phyloP scores from a whole-genome alignment of 2,329 filamentous ascomycete species.

The Pseudocercospora fijiensis region DNA sequence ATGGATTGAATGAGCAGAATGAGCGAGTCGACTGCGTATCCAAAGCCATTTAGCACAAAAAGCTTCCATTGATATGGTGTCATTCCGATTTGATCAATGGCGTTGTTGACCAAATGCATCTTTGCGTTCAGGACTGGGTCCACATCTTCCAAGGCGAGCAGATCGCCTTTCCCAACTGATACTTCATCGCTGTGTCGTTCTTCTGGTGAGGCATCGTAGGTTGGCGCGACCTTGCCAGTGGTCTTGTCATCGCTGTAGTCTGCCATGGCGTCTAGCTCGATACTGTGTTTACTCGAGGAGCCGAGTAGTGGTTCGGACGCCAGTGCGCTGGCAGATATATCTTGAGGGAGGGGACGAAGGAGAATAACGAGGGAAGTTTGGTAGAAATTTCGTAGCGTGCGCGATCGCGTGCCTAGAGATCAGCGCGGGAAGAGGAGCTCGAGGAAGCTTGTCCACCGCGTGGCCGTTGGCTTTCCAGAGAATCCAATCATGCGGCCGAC shows the following conservation, averaged over 20 bases:
- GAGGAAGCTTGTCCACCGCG: neutral
- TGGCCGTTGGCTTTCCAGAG: neutral
- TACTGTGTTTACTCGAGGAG: slow-evolving; percentile 21
- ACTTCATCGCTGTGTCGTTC: slow-evolving; percentile 22
- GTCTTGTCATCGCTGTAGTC: slow-evolving; percentile 22
- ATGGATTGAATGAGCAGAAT: slow-evolving; percentile 63
- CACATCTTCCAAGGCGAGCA: slow-evolving; percentile 57
- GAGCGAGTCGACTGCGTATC: slow-evolving; percentile 59
- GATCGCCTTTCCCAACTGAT: slow-evolving; percentile 47
- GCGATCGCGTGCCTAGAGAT: neutral
- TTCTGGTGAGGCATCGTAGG: slow-evolving; percentile 12
- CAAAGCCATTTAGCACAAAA: slow-evolving; percentile 62
- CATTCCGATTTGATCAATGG: slow-evolving; percentile 56
- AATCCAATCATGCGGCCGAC: neutral
- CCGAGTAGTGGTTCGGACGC: slow-evolving; percentile 19
- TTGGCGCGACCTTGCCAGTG: slow-evolving; percentile 20
- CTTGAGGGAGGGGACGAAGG: slow-evolving; percentile 2
- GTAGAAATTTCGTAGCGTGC: neutral
- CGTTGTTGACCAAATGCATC: slow-evolving; percentile 69
- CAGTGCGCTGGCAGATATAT: neutral
- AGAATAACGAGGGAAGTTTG: neutral
- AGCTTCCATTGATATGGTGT: slow-evolving; percentile 58
- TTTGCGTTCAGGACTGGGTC: slow-evolving; percentile 64
- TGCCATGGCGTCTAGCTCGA: slow-evolving; percentile 22
- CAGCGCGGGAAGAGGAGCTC: neutral